phyloP scores from a whole-genome alignment of 1,284 basidiomycete genomes.

The Meripilus lineatus region DNA sequence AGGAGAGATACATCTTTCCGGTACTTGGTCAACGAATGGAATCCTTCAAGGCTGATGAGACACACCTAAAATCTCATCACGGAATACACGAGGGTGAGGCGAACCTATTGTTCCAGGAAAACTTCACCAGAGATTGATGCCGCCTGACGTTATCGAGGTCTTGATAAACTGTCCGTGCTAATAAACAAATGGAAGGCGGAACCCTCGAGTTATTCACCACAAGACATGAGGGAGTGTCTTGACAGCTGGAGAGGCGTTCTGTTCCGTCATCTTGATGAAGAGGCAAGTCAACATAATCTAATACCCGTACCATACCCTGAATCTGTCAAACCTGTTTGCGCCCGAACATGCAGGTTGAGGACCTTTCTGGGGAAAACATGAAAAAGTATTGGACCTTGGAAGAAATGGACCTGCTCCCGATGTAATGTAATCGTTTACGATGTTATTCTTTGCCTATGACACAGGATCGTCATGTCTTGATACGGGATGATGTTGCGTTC shows the following conservation, averaged over 20 bases:
- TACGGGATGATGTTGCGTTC: too few relatives aligned
- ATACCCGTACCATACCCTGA: background rate
- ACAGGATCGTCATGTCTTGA: too few relatives aligned
- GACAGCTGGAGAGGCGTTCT: constrained; percentile 61
- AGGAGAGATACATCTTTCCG: constrained; percentile 61
- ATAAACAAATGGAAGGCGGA: constrained; percentile 43
- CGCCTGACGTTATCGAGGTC: constrained; percentile 31
- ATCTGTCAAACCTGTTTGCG: background rate
- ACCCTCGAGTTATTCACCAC: constrained; percentile 49
- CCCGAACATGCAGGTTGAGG: constrained; percentile 36
- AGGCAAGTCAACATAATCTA: constrained; percentile 33
- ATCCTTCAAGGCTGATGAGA: constrained; percentile 47
- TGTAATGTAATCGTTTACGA: constrained; percentile 26
- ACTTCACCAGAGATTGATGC: background rate
- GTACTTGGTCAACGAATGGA: constrained; percentile 58
- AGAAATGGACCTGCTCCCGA: constrained; percentile 48
- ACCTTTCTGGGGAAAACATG: constrained; percentile 57
- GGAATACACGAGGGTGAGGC: constrained; percentile 59
- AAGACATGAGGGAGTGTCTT: constrained; percentile 52
- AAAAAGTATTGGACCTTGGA: constrained; percentile 61
- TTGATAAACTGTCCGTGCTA: constrained; percentile 46
- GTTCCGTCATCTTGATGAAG: constrained; percentile 65
- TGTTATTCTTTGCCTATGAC: too few relatives aligned
- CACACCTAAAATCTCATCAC: constrained; percentile 57
- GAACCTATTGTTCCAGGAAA: too few relatives aligned